Percentiles rank a stretch among this genome's conserved stretches.
phyloP scores from a whole-genome alignment of 192 early-diverging fungal species.

The Mortierella alpina region DNA sequence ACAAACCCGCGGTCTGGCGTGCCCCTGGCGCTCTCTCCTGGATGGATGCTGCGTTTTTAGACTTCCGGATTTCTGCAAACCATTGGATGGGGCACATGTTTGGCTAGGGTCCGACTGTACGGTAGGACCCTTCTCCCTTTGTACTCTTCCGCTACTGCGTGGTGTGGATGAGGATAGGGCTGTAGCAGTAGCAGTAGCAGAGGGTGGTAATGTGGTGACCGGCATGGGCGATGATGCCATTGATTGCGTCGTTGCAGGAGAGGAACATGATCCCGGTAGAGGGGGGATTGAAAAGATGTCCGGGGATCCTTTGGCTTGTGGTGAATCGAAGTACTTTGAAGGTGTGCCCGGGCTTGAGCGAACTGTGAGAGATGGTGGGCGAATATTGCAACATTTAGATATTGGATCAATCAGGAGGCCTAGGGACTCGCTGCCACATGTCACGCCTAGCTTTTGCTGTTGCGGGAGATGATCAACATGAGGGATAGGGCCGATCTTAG shows the following conservation, averaged over 20 bases:
- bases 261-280: too few species aligned
- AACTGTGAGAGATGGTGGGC: neutral
- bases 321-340: neutral
- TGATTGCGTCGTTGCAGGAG: too few species aligned
- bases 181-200: neutral
- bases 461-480: too few species aligned
- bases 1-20: conserved; percentile 15
- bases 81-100: too few species aligned
- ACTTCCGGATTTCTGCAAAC: neutral
- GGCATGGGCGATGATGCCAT: too few species aligned
- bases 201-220: neutral
- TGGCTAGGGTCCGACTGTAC: too few species aligned
- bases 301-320: neutral
- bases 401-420: conserved; percentile 23
- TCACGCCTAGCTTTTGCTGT: neutral
- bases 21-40: neutral
- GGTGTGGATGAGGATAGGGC: neutral
- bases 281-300: neutral
- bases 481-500: too few species aligned
- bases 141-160: neutral
- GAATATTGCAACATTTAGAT: conserved; percentile 24
- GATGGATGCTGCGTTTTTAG: neutral
- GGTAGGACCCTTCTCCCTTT: too few species aligned
- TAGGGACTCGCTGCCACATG: conserved; percentile 10
- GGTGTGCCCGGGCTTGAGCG: neutral